Base-by-base conservation (phyloP, 306 rosid genomes). In the Lathyrus tuberosus region DNA sequence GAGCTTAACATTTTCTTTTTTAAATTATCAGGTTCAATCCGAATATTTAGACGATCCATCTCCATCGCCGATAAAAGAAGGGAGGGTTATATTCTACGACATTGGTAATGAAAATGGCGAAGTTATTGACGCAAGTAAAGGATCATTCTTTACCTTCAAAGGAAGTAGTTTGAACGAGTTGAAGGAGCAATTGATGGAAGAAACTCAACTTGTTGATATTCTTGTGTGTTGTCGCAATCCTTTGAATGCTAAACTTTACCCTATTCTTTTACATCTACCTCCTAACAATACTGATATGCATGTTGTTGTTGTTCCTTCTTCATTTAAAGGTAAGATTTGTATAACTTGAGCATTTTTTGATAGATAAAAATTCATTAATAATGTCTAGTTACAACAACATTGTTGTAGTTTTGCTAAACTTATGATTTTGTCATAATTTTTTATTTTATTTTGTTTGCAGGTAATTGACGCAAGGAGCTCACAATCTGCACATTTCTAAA, bases 261-360 rank as follows among this genome's bases (percentile, higher is more conserved):
- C 97, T 1, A 88, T 90, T 42, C 89, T 79, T 61, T 81, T 90
- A n/a, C 98, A 90, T 26, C 84, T 94, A 40, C 98, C 97, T 42
- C 98, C 98, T 5, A 85, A 88, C 79, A 84, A 84, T 10, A 4
- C 64, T 18, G 88, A 85, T 12, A 78, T 90, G 90, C 94, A 90
- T 28, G 81, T 94, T 5, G 85, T 94, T 15, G 75, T 90, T 6
- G 88, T 94, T 80, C 91, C 87, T 40, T 76, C 88, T 9, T 64
- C 81, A 0, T 69, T 82, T 40, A 2, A 40, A 66, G 82, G 90
- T 86, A 28, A 54, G 67, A 4, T 17, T 60, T 30, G 31, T 8
- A 28, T 6, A 7, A 59, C 41, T 20, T 26, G 9, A 12, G 11
- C 9, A 3, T 17, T 10, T 17, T 18, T 52, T 26, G 3, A 26